A percentile compares a stretch with the other conserved stretches of the same genome.
Conservation (phyloP, 1,284 basidiomycete species). For the Xanthoconium separans region DNA sequence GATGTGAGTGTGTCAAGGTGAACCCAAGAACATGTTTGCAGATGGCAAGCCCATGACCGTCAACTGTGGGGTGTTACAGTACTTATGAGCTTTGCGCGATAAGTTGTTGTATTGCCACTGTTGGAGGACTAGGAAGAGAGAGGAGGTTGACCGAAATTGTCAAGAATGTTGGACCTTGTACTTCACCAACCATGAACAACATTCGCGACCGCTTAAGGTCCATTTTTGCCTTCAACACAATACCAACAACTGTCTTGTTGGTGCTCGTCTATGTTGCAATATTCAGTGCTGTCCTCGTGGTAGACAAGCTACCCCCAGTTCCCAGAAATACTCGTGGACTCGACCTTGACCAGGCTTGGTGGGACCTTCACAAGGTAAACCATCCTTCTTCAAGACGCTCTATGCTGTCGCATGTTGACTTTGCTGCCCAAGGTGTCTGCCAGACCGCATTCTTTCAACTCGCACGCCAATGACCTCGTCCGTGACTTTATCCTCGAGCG, state of each 20-base stretch:
- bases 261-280: constrained; percentile 52
- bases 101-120: no score
- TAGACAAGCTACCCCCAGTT: constrained; percentile 52
- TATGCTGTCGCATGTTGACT: neutral
- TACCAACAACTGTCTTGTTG: constrained; percentile 52
- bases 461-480: constrained; percentile 70
- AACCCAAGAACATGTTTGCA: no score
- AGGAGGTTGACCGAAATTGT: no score
- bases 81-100: no score
- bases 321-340: constrained; percentile 52
- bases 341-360: constrained; percentile 56
- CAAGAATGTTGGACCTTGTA: neutral
- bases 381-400: neutral
- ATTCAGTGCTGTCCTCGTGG: constrained; percentile 50
- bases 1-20: no score
- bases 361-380: constrained; percentile 58
- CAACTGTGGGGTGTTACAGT: no score
- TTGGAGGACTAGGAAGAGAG: no score
- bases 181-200: constrained; percentile 17
- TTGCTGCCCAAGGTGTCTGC: constrained; percentile 51
- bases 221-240: constrained; percentile 36
- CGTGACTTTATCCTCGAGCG: constrained; percentile 57
- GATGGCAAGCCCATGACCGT: no score
- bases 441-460: constrained; percentile 72
- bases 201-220: constrained; percentile 20